Percentiles rank a stretch among this genome's conserved stretches.
Conservation (phyloP, 352 stramenopile genomes). For the Aphanomyces cochlioides region DNA sequence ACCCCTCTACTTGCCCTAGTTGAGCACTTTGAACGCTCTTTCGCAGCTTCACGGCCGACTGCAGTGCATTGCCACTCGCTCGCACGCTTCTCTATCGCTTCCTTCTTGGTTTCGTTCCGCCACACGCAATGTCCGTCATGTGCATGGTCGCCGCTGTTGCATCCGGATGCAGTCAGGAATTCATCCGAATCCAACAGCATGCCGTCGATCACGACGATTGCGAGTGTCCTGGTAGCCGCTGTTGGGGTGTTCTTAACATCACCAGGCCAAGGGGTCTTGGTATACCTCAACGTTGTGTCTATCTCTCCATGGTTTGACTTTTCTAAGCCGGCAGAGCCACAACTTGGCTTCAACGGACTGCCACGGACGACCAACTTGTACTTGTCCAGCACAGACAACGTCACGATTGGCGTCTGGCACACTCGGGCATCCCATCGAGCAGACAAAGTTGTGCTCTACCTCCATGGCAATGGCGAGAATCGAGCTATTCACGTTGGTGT, state of each 20-base stretch:
- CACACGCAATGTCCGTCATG: too few relatives aligned
- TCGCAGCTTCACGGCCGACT: too few relatives aligned
- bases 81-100: too few relatives aligned
- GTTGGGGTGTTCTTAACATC: not conserved
- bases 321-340: not conserved
- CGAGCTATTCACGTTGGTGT: not conserved
- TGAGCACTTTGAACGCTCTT: too few relatives aligned
- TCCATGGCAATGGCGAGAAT: slow-evolving; percentile 27
- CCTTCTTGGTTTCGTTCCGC: too few relatives aligned
- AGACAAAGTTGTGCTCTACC: slow-evolving; percentile 19
- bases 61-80: too few relatives aligned
- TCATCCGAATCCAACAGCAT: not conserved
- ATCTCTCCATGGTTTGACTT: slow-evolving; percentile 16
- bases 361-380: slow-evolving; percentile 15
- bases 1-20: too few relatives aligned
- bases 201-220: not conserved
- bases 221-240: not conserved
- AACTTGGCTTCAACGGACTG: not conserved
- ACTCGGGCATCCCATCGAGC: not conserved
- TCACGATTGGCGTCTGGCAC: slow-evolving; percentile 23
- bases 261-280: slow-evolving; percentile 19
- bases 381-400: slow-evolving; percentile 13
- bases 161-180: too few relatives aligned
- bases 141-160: too few relatives aligned
- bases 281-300: slow-evolving; percentile 19